These are phyloP conservation scores for Nematodospora anomalae DNA, from an alignment of 1,139 yeast species.

Conservation along the genomic window DNA sequence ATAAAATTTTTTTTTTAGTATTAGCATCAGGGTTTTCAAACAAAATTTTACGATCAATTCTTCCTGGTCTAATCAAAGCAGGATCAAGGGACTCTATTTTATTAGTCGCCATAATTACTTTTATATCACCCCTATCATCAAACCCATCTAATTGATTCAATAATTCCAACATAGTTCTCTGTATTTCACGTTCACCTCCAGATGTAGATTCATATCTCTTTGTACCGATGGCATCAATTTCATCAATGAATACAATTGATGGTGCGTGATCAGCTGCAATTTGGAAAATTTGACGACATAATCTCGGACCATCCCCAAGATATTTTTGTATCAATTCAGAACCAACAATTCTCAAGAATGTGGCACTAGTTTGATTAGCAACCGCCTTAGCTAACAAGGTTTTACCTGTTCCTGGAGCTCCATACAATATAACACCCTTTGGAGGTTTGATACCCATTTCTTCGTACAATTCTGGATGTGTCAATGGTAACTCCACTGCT, in stretches of 20 bases:
- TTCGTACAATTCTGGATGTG: conserved; percentile 96
- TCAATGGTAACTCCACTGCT: conserved; percentile 94
- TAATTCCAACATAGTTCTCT: conserved; percentile 96
- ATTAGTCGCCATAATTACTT: conserved; percentile 98
- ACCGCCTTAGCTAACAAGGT: conserved; percentile 97
- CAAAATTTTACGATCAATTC: conserved; percentile 95
- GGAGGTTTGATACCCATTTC: conserved; percentile 99
- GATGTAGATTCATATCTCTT: conserved; percentile 94
- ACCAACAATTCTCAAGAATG: conserved; percentile 94
- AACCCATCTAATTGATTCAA: conserved; percentile 97
- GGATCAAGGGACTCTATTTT: conserved; percentile 95
- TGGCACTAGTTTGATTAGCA: conserved; percentile 96
- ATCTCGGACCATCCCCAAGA: conserved; percentile 96
- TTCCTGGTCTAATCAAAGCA: conserved; percentile 96
- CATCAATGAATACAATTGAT: conserved; percentile 96
- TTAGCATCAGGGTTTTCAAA: conserved; percentile 95
- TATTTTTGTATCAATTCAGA: conserved; percentile 96
- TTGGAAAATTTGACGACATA: conserved; percentile 92
- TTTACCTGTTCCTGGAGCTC: conserved; percentile 99
- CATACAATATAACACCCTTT: conserved; percentile 95
- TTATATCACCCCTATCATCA: conserved; percentile 97
- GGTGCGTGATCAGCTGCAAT: conserved; percentile 98
- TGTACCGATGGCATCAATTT: conserved; percentile 98
- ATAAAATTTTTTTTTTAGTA: conserved; percentile 89
- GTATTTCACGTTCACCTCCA: conserved; percentile 98